A percentile compares a stretch with the other conserved stretches of the same genome.
phyloP scores from a whole-genome alignment of 2,329 filamentous ascomycete species.

The Ceratocystis cacaofunesta region DNA sequence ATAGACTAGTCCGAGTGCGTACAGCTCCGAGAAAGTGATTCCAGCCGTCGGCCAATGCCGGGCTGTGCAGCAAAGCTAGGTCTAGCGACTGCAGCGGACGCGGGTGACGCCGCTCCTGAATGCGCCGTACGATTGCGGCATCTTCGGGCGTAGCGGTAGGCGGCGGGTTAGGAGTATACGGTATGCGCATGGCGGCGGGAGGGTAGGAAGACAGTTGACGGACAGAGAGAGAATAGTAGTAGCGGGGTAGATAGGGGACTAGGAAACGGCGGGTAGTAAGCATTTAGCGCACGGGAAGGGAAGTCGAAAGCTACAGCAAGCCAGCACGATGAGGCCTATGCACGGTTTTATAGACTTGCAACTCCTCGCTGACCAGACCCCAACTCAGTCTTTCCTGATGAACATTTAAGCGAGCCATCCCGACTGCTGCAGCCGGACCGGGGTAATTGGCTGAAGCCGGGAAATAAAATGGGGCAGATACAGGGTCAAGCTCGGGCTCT shows the following conservation, averaged over 20 bases:
- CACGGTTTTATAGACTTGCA: neutral
- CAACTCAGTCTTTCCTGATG: neutral
- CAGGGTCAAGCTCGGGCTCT: neutral
- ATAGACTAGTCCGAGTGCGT: conserved; percentile 37
- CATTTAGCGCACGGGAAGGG: neutral
- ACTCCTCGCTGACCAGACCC: neutral
- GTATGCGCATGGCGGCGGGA: conserved; percentile 43
- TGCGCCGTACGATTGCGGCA: conserved; percentile 45
- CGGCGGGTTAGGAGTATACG: conserved; percentile 44
- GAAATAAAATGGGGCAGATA: neutral
- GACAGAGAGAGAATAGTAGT: neutral
- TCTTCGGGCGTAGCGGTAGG: conserved; percentile 32
- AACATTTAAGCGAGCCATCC: conserved; percentile 4
- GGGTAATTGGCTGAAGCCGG: neutral
- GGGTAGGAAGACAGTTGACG: neutral
- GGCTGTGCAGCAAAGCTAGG: conserved; percentile 58
- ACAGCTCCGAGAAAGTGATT: conserved; percentile 53
- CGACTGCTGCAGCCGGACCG: neutral
- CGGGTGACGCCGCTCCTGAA: conserved; percentile 49
- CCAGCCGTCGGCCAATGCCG: conserved; percentile 61
- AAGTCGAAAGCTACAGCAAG: neutral
- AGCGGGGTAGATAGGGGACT: neutral
- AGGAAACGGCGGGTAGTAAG: neutral
- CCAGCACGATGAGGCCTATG: neutral
- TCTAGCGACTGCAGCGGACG: conserved; percentile 62